phyloP scores from a whole-genome alignment of 257 asterid genomes.

The Vinca minor region DNA sequence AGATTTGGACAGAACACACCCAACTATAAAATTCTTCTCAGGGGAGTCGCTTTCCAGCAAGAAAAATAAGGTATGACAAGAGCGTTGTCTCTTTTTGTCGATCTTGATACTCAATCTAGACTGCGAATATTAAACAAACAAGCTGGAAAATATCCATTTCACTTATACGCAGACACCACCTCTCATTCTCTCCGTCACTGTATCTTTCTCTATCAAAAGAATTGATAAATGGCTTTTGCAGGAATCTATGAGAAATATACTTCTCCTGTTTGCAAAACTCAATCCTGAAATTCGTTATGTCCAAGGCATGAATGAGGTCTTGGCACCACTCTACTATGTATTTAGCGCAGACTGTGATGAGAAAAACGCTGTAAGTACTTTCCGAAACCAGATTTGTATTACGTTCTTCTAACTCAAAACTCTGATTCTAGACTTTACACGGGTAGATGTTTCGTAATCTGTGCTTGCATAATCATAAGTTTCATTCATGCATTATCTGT shows the following conservation, averaged over 20 bases:
- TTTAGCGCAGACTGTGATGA: constrained; percentile 16
- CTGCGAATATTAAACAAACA: neutral
- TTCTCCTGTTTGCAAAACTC: constrained; percentile 20
- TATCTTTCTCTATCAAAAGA: too few relatives aligned
- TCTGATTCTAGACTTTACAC: neutral
- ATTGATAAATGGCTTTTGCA: neutral
- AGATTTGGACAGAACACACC: constrained; percentile 17
- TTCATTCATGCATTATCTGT: neutral
- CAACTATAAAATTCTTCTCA: constrained; percentile 17
- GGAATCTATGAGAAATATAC: constrained; percentile 21
- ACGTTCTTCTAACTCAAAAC: neutral
- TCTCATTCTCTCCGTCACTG: neutral
- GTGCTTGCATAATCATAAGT: neutral
- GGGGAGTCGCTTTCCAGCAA: constrained; percentile 9
- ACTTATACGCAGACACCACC: neutral
- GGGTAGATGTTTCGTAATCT: neutral
- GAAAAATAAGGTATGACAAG: constrained; percentile 16
- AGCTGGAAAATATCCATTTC: neutral
- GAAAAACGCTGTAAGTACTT: constrained; percentile 12
- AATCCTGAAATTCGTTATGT: constrained; percentile 23
- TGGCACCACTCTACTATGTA: constrained; percentile 19
- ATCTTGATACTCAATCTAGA: neutral
- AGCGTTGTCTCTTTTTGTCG: neutral
- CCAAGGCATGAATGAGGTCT: constrained; percentile 27
- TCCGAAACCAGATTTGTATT: neutral